Percentiles rank a stretch among this genome's conserved stretches.
These are phyloP conservation scores for Mangifera indica DNA, from an alignment of 345 rosid species.

Conservation along the genomic window DNA sequence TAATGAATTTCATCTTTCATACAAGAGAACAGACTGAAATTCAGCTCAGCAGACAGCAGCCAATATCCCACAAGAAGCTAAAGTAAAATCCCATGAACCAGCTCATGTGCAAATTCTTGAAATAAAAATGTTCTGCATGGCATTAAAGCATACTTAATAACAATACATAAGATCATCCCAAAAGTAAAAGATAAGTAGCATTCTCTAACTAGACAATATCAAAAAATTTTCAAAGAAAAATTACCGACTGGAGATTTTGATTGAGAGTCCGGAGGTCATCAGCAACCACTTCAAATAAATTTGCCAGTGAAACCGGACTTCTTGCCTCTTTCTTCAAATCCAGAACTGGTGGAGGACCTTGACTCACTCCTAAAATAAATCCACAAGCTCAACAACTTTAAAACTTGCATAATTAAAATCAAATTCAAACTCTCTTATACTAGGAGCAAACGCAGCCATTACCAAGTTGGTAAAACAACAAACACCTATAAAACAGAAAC, in stretches of 20 bases:
- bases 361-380: conserved; percentile 42
- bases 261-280: conserved; percentile 79
- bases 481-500: background rate
- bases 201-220: background rate
- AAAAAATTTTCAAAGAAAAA: conserved; percentile 11
- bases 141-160: background rate
- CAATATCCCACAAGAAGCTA: background rate
- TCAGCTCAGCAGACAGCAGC: background rate
- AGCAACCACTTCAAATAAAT: conserved; percentile 74
- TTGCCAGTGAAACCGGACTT: conserved; percentile 52
- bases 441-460: background rate
- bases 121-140: background rate
- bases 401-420: background rate
- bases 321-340: conserved; percentile 53
- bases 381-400: conserved; percentile 17
- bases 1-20: background rate
- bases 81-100: background rate
- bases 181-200: background rate
- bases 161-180: background rate
- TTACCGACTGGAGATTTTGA: conserved; percentile 83
- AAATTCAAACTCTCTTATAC: background rate
- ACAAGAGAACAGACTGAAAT: no score
- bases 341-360: conserved; percentile 46
- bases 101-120: background rate
- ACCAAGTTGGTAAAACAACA: conserved; percentile 8